Evolutionary conservation across 1,139 yeast genomes (phyloP), one percentile per base, ranked within the genome.

Genomic region (Petasospora fabianii): DNA sequence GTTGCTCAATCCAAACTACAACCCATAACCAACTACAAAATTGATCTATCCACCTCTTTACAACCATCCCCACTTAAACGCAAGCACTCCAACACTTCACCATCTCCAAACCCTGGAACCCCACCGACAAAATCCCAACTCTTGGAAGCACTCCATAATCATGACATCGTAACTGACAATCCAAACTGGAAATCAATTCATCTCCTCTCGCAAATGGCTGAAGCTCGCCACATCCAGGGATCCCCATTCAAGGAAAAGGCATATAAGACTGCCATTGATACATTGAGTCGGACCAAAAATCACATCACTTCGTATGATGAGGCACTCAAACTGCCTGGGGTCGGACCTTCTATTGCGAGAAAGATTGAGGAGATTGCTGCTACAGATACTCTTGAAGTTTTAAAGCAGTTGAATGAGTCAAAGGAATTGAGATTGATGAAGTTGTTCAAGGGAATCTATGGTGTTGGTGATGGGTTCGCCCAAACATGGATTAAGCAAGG

Each of bases 401-500:
- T 73, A 7, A 64, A 66, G 10, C 54, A 49, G 13, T 38, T 62
- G 3, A 38, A 52, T 30, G 41, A 50, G 1, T 60, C 63, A 30
- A 60, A 61, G 9, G 47, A 53, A 13, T 50, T 53, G n/a, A 40
- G 48, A n/a, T 49, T 58, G 5, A 41, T 72, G 17, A 56, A 57
- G n/a, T 49, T 61, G 36, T 69, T 79, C 38, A 58, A 62, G 32
- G 62, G 66, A 3, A 69, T 80, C 13, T 67, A 73, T 51, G 80
- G 80, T 0, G 77, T 79, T 11, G 85, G 84, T 1, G 58, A 68
- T 1, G 53, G 47, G 11, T 62, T 62, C 3, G 80, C 84, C 0
- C 53, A 59, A 31, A 56, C 62, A 32, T 73, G 80, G 70, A 60
- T 66, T 31, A 44, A 56, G 11, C 46, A 64, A 36, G 76, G 77